These are phyloP conservation scores for Apophysomyces trapeziformis DNA, from an alignment of 371 early-diverging fungal species.

Conservation along the genomic window DNA sequence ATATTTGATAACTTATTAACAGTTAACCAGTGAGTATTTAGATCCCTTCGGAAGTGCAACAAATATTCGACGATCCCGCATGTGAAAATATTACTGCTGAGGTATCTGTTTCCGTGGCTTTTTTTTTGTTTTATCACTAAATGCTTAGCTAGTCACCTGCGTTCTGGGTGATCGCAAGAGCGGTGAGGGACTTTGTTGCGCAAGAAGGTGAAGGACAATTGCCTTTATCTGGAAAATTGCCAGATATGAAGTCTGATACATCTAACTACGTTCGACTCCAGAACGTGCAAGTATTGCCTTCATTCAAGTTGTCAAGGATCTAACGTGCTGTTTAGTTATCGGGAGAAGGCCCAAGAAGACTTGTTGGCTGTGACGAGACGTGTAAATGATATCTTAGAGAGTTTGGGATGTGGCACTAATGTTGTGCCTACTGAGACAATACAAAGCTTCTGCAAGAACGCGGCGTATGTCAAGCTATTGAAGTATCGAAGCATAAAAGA, in stretches of 20 bases:
- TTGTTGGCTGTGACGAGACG: slow-evolving; percentile 54
- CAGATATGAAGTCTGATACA: slow-evolving; percentile 97
- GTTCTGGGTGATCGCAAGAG: slow-evolving; percentile 89
- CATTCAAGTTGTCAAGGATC: neutral
- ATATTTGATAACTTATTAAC: slow-evolving; percentile 2
- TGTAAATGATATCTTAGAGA: slow-evolving; percentile 55
- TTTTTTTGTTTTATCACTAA: neutral
- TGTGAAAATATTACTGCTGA: slow-evolving; percentile 52
- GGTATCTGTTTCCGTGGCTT: slow-evolving; percentile 35
- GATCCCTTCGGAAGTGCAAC: slow-evolving; percentile 56
- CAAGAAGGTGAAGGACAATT: slow-evolving; percentile 76
- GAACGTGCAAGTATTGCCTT: slow-evolving; percentile 61
- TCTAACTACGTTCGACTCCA: slow-evolving; percentile 82
- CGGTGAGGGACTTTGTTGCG: slow-evolving; percentile 78
- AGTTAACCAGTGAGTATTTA: slow-evolving; percentile 13
- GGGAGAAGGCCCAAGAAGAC: slow-evolving; percentile 81
- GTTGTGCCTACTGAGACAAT: slow-evolving; percentile 72
- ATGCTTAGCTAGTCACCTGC: slow-evolving; percentile 58
- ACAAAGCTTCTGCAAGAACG: slow-evolving; percentile 86
- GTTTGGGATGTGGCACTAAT: slow-evolving; percentile 50
- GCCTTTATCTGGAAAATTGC: slow-evolving; percentile 86
- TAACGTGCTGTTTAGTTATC: slow-evolving; percentile 57
- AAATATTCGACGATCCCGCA: slow-evolving; percentile 56
- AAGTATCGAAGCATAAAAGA: slow-evolving; percentile 65
- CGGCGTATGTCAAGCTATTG: slow-evolving; percentile 67